A percentile compares a stretch with the other conserved stretches of the same genome.
These are phyloP conservation scores for Phytophthora fragariae DNA, from an alignment of 352 stramenopile species.

Conservation along the genomic window DNA sequence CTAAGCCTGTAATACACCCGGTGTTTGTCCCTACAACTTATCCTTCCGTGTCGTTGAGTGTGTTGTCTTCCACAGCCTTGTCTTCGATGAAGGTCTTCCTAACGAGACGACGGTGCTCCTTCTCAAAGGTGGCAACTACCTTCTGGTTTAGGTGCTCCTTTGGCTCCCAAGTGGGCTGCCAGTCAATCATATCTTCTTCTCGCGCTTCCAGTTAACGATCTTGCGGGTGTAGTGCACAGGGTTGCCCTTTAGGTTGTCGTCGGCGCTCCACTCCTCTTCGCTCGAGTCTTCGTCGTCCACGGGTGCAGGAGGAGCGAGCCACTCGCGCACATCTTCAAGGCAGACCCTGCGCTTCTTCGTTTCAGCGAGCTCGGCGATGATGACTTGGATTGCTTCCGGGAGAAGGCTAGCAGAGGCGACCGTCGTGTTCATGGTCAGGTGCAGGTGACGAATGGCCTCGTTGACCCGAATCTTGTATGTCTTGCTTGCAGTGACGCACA, in stretches of 20 bases:
- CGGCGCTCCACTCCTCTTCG: too few species aligned
- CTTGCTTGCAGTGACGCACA: conserved; percentile 6
- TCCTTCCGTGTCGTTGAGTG: too few species aligned
- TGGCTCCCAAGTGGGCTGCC: conserved; percentile 25
- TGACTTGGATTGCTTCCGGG: neutral
- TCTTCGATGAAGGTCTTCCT: too few species aligned
- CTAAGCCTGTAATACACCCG: conserved; percentile 17
- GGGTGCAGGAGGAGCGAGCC: neutral
- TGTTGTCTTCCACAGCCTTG: too few species aligned
- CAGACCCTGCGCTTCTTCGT: neutral
- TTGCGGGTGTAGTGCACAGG: neutral
- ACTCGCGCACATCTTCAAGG: neutral
- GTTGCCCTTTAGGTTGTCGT: neutral
- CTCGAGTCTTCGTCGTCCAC: too few species aligned
- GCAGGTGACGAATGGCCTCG: conserved; percentile 19
- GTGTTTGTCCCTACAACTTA: conserved; percentile 9
- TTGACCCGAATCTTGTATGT: conserved; percentile 6
- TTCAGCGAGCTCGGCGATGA: neutral
- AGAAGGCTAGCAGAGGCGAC: neutral
- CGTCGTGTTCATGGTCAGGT: conserved; percentile 15
- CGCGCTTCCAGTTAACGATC: neutral
- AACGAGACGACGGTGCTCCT: too few species aligned
- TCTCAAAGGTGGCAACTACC: too few species aligned
- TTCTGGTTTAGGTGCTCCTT: conserved; percentile 1
- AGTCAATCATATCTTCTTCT: conserved; percentile 20